Evolutionary conservation across 2,329 filamentous ascomycete genomes (phyloP).

Genomic region (Dendryphion nanum): DNA sequence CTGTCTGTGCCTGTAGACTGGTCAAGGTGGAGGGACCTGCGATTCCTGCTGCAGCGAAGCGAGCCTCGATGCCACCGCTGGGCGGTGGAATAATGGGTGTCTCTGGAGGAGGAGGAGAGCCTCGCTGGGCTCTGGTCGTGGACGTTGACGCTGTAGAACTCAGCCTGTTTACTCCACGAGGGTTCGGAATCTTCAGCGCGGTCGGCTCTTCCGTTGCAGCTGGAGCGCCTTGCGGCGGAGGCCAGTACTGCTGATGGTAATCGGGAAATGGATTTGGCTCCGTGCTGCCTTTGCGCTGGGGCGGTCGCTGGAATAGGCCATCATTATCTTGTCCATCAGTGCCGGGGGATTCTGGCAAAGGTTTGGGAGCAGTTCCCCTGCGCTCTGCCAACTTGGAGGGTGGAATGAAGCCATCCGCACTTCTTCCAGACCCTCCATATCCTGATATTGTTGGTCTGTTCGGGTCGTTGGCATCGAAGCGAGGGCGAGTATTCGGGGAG

Average conservation of each 20-base stretch:
- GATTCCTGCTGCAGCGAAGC: constrained; percentile 88
- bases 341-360: constrained; percentile 78
- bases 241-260: constrained; percentile 63
- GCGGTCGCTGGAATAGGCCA: constrained; percentile 71
- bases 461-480: constrained; percentile 50
- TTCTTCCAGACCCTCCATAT: constrained; percentile 38
- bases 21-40: constrained; percentile 80
- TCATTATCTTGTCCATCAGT: constrained; percentile 74
- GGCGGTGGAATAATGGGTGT: constrained; percentile 79
- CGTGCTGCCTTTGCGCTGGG: constrained; percentile 37
- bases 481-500: constrained; percentile 36
- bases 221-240: constrained; percentile 36
- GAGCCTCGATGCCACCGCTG: constrained; percentile 81
- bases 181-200: constrained; percentile 52
- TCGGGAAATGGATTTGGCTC: constrained; percentile 48
- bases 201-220: constrained; percentile 17
- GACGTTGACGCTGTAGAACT: constrained; percentile 88
- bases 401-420: constrained; percentile 37
- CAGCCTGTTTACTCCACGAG: constrained; percentile 58
- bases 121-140: constrained; percentile 86
- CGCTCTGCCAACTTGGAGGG: constrained; percentile 73
- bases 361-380: constrained; percentile 76
- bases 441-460: constrained; percentile 48
- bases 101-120: constrained; percentile 91
- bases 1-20: constrained; percentile 70